These are phyloP conservation scores for Yamadazyma epiphylla DNA, from an alignment of 1,139 yeast species.

Conservation along the genomic window DNA sequence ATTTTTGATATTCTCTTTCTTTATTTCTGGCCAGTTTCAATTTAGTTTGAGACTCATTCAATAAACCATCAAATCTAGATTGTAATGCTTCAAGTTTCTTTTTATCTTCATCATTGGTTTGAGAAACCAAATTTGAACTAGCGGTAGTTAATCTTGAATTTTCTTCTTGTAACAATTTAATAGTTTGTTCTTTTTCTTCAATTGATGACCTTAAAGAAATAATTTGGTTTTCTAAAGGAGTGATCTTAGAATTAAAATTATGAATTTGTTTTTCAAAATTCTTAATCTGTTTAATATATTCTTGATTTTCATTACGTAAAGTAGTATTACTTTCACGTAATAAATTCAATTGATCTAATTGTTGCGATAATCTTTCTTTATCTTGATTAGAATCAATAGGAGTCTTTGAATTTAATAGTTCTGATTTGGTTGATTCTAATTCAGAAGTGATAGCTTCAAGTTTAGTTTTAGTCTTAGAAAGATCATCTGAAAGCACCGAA, in stretches of 20 bases:
- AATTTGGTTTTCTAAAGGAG: slow-evolving; percentile 20
- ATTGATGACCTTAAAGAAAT: slow-evolving; percentile 21
- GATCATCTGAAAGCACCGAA: slow-evolving; percentile 47
- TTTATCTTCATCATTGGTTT: slow-evolving; percentile 14
- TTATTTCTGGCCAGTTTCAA: slow-evolving; percentile 20
- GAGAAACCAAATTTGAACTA: slow-evolving; percentile 4
- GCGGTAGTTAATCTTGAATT: slow-evolving; percentile 24
- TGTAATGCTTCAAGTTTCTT: slow-evolving; percentile 22
- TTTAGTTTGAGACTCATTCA: slow-evolving; percentile 33
- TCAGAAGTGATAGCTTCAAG: slow-evolving; percentile 38
- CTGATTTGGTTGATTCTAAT: slow-evolving; percentile 41
- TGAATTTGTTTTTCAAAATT: slow-evolving; percentile 20
- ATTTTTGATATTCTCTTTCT: slow-evolving; percentile 19
- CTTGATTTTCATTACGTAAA: slow-evolving; percentile 52
- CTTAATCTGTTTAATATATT: slow-evolving; percentile 19
- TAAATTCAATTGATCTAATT: slow-evolving; percentile 64
- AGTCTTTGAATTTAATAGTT: slow-evolving; percentile 32
- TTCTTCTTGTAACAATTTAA: slow-evolving; percentile 35
- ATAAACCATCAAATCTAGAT: slow-evolving; percentile 23
- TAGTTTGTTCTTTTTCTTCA: slow-evolving; percentile 21
- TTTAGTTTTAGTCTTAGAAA: slow-evolving; percentile 41
- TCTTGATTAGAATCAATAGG: slow-evolving; percentile 40
- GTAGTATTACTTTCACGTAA: slow-evolving; percentile 72
- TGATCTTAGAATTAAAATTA: slow-evolving; percentile 13
- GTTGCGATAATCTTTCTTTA: slow-evolving; percentile 53